Conservation (phyloP, 78 protist species). For the Bodo saltans region DNA sequence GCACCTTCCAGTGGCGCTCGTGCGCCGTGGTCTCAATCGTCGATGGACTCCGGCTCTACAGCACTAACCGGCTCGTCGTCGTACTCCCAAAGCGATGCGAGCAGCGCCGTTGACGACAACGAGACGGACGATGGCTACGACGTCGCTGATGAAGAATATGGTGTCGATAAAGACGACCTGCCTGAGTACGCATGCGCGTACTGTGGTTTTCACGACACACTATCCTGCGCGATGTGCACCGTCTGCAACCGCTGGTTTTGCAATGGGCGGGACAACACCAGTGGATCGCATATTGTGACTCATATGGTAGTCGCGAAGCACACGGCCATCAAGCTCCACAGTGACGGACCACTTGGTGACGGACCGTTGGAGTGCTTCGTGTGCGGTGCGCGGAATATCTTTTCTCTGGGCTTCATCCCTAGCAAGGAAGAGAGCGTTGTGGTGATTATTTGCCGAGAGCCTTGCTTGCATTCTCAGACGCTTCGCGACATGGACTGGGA, state of each 20-base stretch:
- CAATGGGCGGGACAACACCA: constrained; percentile 75
- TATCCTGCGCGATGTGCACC: constrained; percentile 81
- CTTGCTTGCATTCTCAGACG: constrained; percentile 25
- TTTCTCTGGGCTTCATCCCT: constrained; percentile 92
- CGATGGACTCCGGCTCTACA: neutral
- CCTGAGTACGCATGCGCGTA: constrained; percentile 36
- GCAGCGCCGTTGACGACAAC: neutral
- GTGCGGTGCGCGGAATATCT: constrained; percentile 89
- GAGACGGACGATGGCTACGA: too few relatives aligned
- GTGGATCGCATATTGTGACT: constrained; percentile 79
- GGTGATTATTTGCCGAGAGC: constrained; percentile 87
- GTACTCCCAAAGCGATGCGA: neutral
- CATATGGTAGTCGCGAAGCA: constrained; percentile 91
- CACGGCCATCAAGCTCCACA: constrained; percentile 84
- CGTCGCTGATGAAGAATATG: neutral
- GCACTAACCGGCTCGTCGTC: neutral
- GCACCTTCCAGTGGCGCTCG: neutral
- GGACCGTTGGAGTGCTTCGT: constrained; percentile 93
- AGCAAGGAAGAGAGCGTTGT: constrained; percentile 89
- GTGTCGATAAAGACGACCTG: neutral
- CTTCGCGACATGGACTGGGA: constrained; percentile 84
- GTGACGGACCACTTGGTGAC: constrained; percentile 66
- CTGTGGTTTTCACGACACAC: constrained; percentile 85
- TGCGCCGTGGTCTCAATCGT: neutral
- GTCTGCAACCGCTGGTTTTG: constrained; percentile 91